A percentile compares a stretch with the other conserved stretches of the same genome.
Evolutionary conservation across 2,329 filamentous ascomycete species (phyloP).

Genomic region (Cordyceps cicadae): DNA sequence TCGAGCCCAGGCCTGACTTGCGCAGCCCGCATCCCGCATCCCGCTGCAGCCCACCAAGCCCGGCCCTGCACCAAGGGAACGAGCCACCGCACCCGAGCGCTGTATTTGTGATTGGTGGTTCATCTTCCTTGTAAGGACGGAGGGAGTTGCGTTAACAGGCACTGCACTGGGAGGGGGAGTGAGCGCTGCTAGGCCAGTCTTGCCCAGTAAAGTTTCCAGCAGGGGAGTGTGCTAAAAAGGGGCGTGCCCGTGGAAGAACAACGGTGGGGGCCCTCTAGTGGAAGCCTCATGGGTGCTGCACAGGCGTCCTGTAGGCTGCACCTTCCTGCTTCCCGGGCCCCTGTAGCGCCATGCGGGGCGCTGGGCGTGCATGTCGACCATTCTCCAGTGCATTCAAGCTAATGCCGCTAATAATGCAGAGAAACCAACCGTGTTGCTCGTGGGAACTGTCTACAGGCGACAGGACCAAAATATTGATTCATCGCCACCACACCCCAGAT

Average conservation of each 20-base stretch:
- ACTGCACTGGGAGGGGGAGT: neutral
- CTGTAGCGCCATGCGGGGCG: no score
- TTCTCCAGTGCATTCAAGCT: no score
- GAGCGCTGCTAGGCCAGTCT: neutral
- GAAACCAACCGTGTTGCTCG: neutral
- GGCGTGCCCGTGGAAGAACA: no score
- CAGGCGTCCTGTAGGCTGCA: no score
- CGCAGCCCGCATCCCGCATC: constrained; percentile 9
- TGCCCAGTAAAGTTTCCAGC: no score
- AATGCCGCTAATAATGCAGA: neutral
- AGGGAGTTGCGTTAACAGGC: neutral
- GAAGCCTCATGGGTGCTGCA: no score
- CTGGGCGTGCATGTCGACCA: no score
- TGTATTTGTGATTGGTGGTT: neutral
- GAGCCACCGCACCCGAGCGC: neutral
- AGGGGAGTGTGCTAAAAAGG: neutral
- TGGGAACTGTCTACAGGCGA: neutral
- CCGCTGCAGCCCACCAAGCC: neutral
- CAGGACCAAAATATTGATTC: neutral
- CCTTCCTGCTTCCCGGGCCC: no score
- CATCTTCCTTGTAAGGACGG: neutral
- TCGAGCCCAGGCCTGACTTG: neutral
- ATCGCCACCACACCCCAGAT: neutral
- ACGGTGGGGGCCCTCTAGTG: no score
- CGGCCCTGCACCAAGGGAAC: neutral